Base-by-base conservation (phyloP, 805 yeast genomes). In the Saturnispora kantuleensis region DNA sequence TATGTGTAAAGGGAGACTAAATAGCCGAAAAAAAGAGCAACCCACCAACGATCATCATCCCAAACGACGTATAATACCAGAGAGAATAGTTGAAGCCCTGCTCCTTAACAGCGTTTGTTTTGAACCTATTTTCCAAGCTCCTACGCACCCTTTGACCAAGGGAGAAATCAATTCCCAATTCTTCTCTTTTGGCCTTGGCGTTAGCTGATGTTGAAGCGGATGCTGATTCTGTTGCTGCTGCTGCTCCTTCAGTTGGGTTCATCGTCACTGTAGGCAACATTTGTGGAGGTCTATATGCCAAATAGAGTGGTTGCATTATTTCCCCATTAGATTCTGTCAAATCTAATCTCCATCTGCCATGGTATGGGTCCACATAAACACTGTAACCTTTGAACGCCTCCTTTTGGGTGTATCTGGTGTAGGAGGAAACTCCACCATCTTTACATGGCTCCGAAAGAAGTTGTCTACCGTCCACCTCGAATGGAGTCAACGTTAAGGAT, bases 251-350 rank as follows among this genome's bases (percentile, higher is more conserved):
- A 2, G 95, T 84, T 17, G 98, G 98, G 63, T 89, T 90, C 71
- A 93, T 67, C 0, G 97, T 89, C 43, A 61, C 65, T 1, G 97
- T 93, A 17, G 98, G 98, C 48, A 93, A 76, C 98, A 93, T 93
- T 76, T 84, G 73, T 9, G 98, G 94, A 5, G 98, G 98, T 55
- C 76, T 75, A 68, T 89, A 93, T 2, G 94, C 96, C 62, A 93
- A 72, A 64, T 87, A 93, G 56, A 93, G 63, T 0, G 98, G 97
- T 52, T 87, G 90, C 70, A 83, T 64, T 38, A 78, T 78, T 13
- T 84, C 62, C 13, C 97, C 97, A 61, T 82, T 87, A 54, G 74
- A 81, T 66, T 81, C 79, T 64, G 74, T 81, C 48, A 93, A 67
- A 50, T 80, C 80, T 46, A 93, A 73, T 52, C 76, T 74, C 65